Base-by-base conservation (phyloP, 2,329 filamentous ascomycete genomes). In the Paraphaeosphaeria minitans region DNA sequence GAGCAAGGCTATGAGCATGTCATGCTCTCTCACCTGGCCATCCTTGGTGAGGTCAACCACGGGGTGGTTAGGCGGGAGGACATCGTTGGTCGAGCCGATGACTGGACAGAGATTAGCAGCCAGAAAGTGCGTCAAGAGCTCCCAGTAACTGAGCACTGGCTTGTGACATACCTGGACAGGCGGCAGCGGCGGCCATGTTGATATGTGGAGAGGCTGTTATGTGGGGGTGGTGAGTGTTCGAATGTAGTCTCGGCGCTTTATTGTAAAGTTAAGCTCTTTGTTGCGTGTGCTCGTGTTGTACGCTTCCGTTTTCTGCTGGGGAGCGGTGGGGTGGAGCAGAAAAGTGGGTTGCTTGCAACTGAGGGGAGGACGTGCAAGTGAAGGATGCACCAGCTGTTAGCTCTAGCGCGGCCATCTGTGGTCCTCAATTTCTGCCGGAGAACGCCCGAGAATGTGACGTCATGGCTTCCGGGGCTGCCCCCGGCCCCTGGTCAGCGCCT, bases 11-110 rank as follows among this genome's bases (percentile, higher is more conserved):
- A 27, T 14, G 24, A 27, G 7, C n/a, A 37, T 8, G 10, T 41
- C 14, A 16, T 4, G 2, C 4, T 19, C 4, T 39, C 24, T n/a
- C 57, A 60, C 58, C 31, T 79, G 78, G 46, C 79, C 79, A 33
- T 78, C 74, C 58, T 78, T 71, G 55, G 65, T 57, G 41, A 75
- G 64, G 64, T 78, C 74, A 61, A 79, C 68, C 12, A 70, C 70
- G 9, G 79, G 79, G 64, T 80, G 79, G 64, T 78, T 75, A 7
- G 79, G 79, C 1, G 79, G 79, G 29, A 80, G 78, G 31, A 79
- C 76, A 56, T 75, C 72, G 65, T 77, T 79, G 14, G 77, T 79
- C 1, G 77, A 79, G 62, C 78, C 78, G 53, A 79, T 75, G 19
- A 80, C 72, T 59, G 19, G 19, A 9, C 7, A 43, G 19, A 22